These are phyloP conservation scores for Nymphaea thermarum DNA, from an alignment of 164 flowering plant genomes.

Conservation along the genomic window DNA sequence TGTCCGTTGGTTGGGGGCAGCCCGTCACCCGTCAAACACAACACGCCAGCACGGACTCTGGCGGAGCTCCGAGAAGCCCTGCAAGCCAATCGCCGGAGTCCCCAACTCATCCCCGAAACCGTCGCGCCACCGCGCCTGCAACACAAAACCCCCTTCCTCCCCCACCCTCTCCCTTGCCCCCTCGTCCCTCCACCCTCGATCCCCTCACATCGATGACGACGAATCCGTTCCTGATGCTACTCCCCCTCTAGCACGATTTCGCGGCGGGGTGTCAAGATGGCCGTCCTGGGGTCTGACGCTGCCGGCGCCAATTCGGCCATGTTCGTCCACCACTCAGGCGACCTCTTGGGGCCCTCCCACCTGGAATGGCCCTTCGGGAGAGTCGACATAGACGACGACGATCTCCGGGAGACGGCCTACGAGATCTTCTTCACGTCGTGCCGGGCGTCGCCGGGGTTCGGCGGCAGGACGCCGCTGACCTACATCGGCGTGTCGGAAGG, in stretches of 20 bases:
- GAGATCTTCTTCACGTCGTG: constrained; percentile 87
- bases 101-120: too few species aligned
- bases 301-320: too few species aligned
- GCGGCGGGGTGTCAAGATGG: neutral
- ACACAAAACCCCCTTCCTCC: too few species aligned
- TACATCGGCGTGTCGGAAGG: constrained; percentile 25
- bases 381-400: constrained; percentile 47
- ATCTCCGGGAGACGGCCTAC: constrained; percentile 66
- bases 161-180: neutral
- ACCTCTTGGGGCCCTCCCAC: neutral
- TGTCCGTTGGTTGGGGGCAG: too few species aligned
- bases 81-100: too few species aligned
- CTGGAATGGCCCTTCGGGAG: constrained; percentile 50
- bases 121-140: too few species aligned
- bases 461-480: constrained; percentile 43
- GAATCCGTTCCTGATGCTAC: neutral
- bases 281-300: neutral
- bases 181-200: neutral
- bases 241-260: neutral
- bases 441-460: constrained; percentile 77
- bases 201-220: neutral
- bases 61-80: too few species aligned
- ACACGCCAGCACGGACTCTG: too few species aligned
- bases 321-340: neutral
- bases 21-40: too few species aligned